Evolutionary conservation across 495 filamentous ascomycete genomes (phyloP).

Genomic region (Evansstolkia leycettana): DNA sequence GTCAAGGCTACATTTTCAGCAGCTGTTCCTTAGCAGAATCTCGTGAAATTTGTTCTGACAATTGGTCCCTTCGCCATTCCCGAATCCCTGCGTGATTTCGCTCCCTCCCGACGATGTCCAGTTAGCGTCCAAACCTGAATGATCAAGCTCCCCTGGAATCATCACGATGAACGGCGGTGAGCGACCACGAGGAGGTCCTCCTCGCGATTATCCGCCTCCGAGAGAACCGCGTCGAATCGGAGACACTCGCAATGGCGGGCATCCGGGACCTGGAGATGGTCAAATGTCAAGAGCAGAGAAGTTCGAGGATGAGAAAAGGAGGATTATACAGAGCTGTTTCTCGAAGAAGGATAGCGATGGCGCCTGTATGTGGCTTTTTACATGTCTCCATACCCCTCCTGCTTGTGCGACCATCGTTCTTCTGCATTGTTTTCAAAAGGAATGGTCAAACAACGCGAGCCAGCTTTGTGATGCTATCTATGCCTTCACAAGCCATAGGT

Average conservation of each 20-base stretch:
- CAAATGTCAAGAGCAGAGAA: slow-evolving; percentile 62
- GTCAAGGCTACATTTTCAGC: neutral
- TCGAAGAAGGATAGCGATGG: slow-evolving; percentile 75
- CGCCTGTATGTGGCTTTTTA: slow-evolving; percentile 45
- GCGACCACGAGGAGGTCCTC: slow-evolving; percentile 19
- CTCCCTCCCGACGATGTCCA: slow-evolving; percentile 25
- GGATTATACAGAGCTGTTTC: slow-evolving; percentile 89
- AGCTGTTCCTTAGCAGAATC: too few relatives aligned
- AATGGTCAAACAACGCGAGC: too few relatives aligned
- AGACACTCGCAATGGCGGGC: slow-evolving; percentile 20
- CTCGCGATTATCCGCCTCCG: slow-evolving; percentile 15
- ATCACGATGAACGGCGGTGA: slow-evolving; percentile 27
- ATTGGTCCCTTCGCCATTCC: neutral
- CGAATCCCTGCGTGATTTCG: slow-evolving; percentile 2
- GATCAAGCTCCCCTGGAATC: slow-evolving; percentile 14
- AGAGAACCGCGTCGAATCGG: slow-evolving; percentile 21
- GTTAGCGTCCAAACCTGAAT: slow-evolving; percentile 18
- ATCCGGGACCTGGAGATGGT: slow-evolving; percentile 14
- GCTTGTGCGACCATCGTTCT: too few relatives aligned
- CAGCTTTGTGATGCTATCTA: too few relatives aligned
- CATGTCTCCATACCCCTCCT: too few relatives aligned
- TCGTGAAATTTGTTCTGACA: too few relatives aligned
- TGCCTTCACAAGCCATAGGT: too few relatives aligned
- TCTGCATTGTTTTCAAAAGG: too few relatives aligned
- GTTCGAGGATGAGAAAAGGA: slow-evolving; percentile 90